Evolutionary conservation across 176 grass and related monocot species (phyloP).

Genomic region (Carex myosuroides): DNA sequence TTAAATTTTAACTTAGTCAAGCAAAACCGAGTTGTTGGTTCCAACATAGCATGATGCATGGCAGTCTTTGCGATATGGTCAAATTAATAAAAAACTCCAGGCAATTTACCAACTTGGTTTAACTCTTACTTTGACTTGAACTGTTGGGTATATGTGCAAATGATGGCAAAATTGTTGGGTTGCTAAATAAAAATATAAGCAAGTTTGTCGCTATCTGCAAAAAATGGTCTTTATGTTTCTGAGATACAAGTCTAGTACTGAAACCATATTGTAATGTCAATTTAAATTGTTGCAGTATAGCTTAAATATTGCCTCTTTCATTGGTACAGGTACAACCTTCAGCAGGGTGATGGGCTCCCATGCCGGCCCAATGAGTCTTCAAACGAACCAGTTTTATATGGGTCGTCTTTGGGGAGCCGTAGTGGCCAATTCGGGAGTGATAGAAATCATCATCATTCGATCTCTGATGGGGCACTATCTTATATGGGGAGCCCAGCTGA

Average conservation of each 20-base stretch:
- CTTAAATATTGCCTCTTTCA: neutral
- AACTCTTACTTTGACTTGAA: neutral
- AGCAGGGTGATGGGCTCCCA: neutral
- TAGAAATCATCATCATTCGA: conserved; percentile 64
- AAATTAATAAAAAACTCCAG: neutral
- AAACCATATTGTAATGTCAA: neutral
- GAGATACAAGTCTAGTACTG: neutral
- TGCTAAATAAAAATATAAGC: neutral
- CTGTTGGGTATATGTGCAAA: neutral
- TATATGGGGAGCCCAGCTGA: conserved; percentile 88
- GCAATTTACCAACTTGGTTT: neutral
- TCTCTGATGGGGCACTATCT: conserved; percentile 90
- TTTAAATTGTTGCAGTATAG: neutral
- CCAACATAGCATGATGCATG: neutral
- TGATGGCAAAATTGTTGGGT: neutral
- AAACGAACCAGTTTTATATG: neutral
- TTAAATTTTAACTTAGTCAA: neutral
- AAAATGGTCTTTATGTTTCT: too few species aligned
- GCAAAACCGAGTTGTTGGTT: neutral
- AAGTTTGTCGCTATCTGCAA: neutral
- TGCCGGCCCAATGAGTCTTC: neutral
- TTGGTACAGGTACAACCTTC: neutral
- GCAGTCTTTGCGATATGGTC: neutral
- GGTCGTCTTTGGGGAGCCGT: conserved; percentile 12
- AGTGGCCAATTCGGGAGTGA: conserved; percentile 17